These are phyloP conservation scores for Cymodocea nodosa DNA, from an alignment of 116 monocot species.

Conservation along the genomic window DNA sequence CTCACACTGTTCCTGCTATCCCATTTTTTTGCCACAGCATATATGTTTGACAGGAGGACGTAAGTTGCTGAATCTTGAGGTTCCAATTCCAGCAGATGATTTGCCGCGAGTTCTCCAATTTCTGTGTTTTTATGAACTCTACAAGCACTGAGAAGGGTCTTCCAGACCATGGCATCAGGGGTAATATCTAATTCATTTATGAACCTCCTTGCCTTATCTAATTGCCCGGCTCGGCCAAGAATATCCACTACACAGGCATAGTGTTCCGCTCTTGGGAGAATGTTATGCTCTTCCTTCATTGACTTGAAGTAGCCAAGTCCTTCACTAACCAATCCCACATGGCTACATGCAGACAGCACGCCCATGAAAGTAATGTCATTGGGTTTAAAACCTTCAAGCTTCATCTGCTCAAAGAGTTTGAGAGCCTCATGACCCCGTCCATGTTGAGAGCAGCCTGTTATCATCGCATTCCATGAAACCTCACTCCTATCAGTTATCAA, in stretches of 20 bases:
- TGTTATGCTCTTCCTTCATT: slow-evolving; percentile 35
- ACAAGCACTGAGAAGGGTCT: slow-evolving; percentile 74
- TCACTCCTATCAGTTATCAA: slow-evolving; percentile 47
- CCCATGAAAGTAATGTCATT: slow-evolving; percentile 68
- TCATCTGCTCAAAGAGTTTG: slow-evolving; percentile 70
- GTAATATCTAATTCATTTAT: slow-evolving; percentile 52
- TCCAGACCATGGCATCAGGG: slow-evolving; percentile 71
- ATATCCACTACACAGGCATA: slow-evolving; percentile 82
- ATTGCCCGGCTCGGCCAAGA: slow-evolving; percentile 68
- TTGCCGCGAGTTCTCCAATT: slow-evolving; percentile 66
- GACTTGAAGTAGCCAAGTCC: slow-evolving; percentile 57
- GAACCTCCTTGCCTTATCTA: slow-evolving; percentile 44
- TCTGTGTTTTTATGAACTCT: slow-evolving; percentile 63
- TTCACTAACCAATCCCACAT: slow-evolving; percentile 63
- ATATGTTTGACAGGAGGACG: slow-evolving; percentile 79
- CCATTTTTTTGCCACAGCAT: slow-evolving; percentile 55
- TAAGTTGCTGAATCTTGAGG: slow-evolving; percentile 75
- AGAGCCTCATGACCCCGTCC: slow-evolving; percentile 49
- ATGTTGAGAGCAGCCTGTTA: slow-evolving; percentile 79
- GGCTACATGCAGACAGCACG: slow-evolving; percentile 82
- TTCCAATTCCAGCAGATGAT: slow-evolving; percentile 52
- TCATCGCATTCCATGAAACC: slow-evolving; percentile 88
- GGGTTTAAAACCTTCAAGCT: slow-evolving; percentile 35
- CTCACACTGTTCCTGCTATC: slow-evolving; percentile 41
- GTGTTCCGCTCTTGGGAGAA: slow-evolving; percentile 56